Evolutionary conservation across 108 stramenopile species (phyloP), one percentile per base, ranked within the genome.

Genomic region (Craspedostauros australis): DNA sequence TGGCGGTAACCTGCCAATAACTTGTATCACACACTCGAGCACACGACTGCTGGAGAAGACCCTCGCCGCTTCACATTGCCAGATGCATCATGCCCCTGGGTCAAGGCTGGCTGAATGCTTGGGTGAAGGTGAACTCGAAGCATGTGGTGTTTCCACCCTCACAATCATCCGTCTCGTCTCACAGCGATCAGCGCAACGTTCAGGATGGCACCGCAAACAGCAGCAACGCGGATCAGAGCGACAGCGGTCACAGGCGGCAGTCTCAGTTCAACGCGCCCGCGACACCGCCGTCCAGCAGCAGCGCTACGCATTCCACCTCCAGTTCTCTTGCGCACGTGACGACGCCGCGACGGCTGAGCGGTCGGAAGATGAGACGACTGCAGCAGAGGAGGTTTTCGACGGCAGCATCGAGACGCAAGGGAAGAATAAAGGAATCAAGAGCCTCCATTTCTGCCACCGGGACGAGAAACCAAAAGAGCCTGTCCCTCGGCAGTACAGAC

Each of bases 91-190:
- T 60, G 62, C 62, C 64, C 12, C 38, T 31, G 20, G 53, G 52
- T 39, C 67, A 68, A 32, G 52, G 46, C 25, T 57, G 39, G 37
- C 46, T 72, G 25, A 72, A 64, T 49, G 50, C 46, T 6, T 72
- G 70, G 70, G 34, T 65, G 16, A 65, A 60, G 54, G 45, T 65
- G 16, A 72, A 64, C 38, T 30, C 47, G 5, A 64, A 72, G 44
- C 62, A 72, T 61, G 61, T 55, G 20, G 37, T 50, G 20, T 30
- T 26, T 24, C 49, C 49, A 11, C n/a, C 21, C 25, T 49, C 18
- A n/a, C n/a, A n/a, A n/a, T n/a, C n/a, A n/a, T n/a, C n/a, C 24
- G 53, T 39, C 19, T 47, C 26, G 14, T 40, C 24, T 40, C 38
- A 16, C 5, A 23, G 5, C 7, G 24, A 51, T 16, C 18, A 51